phyloP scores from a whole-genome alignment of 2,329 filamentous ascomycete genomes.

The Cladobotryum mycophilum region DNA sequence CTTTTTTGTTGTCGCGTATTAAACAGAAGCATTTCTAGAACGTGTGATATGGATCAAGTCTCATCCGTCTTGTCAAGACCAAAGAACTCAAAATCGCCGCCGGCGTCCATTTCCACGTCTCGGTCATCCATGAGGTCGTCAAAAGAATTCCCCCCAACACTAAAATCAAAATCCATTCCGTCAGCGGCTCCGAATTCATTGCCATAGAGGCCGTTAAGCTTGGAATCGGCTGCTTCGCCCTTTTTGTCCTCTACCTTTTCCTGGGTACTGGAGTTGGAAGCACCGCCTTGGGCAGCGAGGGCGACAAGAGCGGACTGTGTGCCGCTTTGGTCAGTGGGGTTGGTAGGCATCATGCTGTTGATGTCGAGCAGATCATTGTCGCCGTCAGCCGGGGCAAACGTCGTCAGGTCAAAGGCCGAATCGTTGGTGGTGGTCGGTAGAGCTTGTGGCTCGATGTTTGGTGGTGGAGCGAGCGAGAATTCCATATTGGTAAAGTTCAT shows the following conservation, averaged over 20 bases:
- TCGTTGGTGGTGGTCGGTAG: conserved; percentile 24
- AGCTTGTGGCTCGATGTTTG: conserved; percentile 25
- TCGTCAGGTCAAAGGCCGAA: conserved; percentile 40
- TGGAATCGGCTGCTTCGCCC: conserved; percentile 20
- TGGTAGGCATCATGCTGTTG: conserved; percentile 25
- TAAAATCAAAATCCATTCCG: conserved; percentile 31
- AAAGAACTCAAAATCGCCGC: conserved; percentile 44
- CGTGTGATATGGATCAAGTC: conserved; percentile 9
- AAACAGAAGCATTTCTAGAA: no score
- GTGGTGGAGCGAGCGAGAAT: conserved; percentile 46
- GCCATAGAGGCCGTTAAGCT: conserved; percentile 42
- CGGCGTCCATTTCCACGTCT: conserved; percentile 36
- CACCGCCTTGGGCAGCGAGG: neutral
- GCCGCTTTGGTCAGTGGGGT: conserved; percentile 13
- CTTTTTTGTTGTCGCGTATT: no score
- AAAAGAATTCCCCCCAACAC: conserved; percentile 36
- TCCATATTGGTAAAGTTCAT: conserved; percentile 52
- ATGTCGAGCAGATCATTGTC: conserved; percentile 26
- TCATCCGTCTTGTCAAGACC: conserved; percentile 27
- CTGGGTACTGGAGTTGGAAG: conserved; percentile 2
- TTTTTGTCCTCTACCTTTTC: conserved; percentile 21
- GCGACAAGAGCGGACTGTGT: neutral
- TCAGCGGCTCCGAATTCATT: conserved; percentile 34
- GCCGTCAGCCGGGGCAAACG: conserved; percentile 33
- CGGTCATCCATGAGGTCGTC: conserved; percentile 44